Evolutionary conservation across 2,329 filamentous ascomycete species (phyloP), one percentile per base, ranked within the genome.

Genomic region (Penicillium sp.): DNA sequence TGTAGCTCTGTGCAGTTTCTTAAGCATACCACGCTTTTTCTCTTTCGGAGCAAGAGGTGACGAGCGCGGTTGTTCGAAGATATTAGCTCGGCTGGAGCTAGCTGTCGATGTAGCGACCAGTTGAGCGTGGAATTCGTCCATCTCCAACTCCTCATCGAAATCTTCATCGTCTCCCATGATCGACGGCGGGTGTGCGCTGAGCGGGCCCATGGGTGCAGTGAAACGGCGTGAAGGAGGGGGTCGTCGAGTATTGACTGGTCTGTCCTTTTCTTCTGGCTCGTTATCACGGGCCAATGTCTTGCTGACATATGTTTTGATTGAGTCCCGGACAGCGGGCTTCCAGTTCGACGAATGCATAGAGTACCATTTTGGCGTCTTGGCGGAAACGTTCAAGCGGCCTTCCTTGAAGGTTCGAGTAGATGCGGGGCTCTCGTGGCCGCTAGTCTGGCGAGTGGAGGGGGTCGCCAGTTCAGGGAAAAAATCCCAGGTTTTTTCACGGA

Each of bases 401-500:
- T 64, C 61, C 47, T 67, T 70, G 49, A 60, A 58, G 1, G 51
- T 31, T 35, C 64, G 65, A 6, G 35, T 54, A 41, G 48, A 58
- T 33, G 45, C 58, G 15, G 58, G 54, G 54, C 49, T 64, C 41
- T 18, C 49, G 37, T 46, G 58, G 14, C 42, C 58, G 23, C 15
- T 55, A 26, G 54, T 44, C 22, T 60, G 65, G 4, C 65, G 8
- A n/a, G 63, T 56, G 4, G 68, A 66, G 3, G 70, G 69, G 0
- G 67, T 67, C 0, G 70, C 73, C 29, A 75, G 48, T 54, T 75
- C 73, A 1, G 73, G 73, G 54, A 75, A 75, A 58, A 73, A 73
- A 57, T 75, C 71, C 71, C 70, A 75, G 56, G 73, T 75, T 61
- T 75, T 75, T 44, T 75, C 72, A 6, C 72, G 66, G 44, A 75